Percentiles rank a stretch among this genome's conserved stretches.
These are phyloP conservation scores for Arctostaphylos glauca DNA, from an alignment of 148 eudicot species.

Conservation along the genomic window DNA sequence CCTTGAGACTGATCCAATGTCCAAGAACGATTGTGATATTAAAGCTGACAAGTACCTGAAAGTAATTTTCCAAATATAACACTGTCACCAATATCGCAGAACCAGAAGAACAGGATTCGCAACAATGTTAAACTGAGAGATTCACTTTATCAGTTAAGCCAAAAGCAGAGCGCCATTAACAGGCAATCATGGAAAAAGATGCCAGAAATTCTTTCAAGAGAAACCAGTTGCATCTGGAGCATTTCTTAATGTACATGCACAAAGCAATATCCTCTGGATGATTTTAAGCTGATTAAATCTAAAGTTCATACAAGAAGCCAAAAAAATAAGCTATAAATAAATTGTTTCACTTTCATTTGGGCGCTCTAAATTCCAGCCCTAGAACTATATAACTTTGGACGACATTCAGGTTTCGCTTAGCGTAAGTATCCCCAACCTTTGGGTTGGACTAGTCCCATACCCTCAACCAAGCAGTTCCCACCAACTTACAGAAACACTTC, in stretches of 20 bases:
- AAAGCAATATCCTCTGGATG: not conserved
- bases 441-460: too few relatives aligned
- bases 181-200: not conserved
- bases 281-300: not conserved
- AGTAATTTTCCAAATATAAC: constrained; percentile 9
- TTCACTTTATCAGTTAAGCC: not conserved
- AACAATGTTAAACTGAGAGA: not conserved
- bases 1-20: constrained; percentile 95
- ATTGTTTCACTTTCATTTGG: too few relatives aligned
- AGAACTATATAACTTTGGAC: too few relatives aligned
- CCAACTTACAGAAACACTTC: too few relatives aligned
- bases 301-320: not conserved
- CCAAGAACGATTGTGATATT: constrained; percentile 96
- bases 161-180: not conserved
- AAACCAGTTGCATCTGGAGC: not conserved
- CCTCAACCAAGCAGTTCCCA: too few relatives aligned
- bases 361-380: too few relatives aligned
- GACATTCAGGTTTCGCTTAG: too few relatives aligned
- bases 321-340: too few relatives aligned
- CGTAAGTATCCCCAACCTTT: too few relatives aligned
- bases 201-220: not conserved
- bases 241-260: not conserved
- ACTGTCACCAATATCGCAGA: not conserved
- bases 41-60: constrained; percentile 96
- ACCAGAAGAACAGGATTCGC: not conserved